These are phyloP conservation scores for Ganoderma leucocontextum DNA, from an alignment of 1,284 basidiomycete genomes.

Conservation along the genomic window DNA sequence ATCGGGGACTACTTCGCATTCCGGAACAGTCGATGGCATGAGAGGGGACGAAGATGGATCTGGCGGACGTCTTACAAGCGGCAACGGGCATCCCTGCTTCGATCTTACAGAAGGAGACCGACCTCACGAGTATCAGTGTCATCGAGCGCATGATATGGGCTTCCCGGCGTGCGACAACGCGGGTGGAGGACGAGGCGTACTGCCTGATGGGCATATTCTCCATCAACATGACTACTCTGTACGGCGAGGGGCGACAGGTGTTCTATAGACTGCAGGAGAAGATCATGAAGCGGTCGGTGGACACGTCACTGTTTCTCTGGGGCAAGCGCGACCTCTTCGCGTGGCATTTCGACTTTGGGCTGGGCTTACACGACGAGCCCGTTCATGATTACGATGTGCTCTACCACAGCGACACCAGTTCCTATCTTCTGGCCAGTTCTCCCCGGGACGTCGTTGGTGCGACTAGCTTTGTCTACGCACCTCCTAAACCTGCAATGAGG, in stretches of 20 bases:
- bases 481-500: neutral
- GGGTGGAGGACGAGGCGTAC: conserved; percentile 25
- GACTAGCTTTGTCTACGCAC: neutral
- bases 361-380: neutral
- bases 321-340: conserved; percentile 5
- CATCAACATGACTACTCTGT: conserved; percentile 22
- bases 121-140: conserved; percentile 18
- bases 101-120: conserved; percentile 9
- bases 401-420: neutral
- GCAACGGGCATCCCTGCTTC: conserved; percentile 11
- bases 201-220: conserved; percentile 24
- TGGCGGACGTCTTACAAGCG: conserved; percentile 10
- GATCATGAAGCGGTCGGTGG: conserved; percentile 18
- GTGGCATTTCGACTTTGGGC: neutral
- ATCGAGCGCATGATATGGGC: conserved; percentile 27
- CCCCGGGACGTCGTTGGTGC: neutral
- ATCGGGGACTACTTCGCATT: conserved; percentile 8
- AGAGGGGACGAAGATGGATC: conserved; percentile 13
- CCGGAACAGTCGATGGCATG: conserved; percentile 17
- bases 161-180: conserved; percentile 15
- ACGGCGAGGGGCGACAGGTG: conserved; percentile 22
- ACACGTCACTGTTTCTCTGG: conserved; percentile 25
- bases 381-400: neutral
- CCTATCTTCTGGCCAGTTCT: conserved; percentile 4
- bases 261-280: conserved; percentile 23